Evolutionary conservation across 192 early-diverging fungal species (phyloP).

Genomic region (Spizellomyces sp.): DNA sequence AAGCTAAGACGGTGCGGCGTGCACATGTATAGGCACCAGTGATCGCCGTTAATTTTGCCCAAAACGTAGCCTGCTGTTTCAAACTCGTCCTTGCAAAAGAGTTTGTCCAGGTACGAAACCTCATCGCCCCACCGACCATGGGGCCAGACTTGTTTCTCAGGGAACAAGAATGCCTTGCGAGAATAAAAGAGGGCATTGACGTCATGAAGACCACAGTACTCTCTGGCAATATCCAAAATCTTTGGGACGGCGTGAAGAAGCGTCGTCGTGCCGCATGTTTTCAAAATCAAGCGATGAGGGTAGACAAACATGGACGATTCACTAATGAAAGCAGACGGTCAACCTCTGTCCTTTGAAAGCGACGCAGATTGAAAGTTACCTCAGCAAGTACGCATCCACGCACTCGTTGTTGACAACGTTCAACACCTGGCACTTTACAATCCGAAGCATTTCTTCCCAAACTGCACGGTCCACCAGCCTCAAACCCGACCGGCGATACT

Average conservation of each 20-base stretch:
- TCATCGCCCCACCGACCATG: constrained; percentile 94
- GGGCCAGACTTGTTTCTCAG: constrained; percentile 82
- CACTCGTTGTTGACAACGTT: constrained; percentile 81
- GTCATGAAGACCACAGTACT: constrained; percentile 61
- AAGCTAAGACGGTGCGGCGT: constrained; percentile 59
- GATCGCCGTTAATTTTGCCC: constrained; percentile 91
- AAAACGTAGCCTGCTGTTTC: constrained; percentile 83
- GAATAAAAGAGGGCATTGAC: constrained; percentile 91
- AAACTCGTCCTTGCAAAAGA: constrained; percentile 45
- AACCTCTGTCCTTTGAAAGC: background rate
- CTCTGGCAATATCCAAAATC: constrained; percentile 80
- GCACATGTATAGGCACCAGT: constrained; percentile 94
- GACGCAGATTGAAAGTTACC: constrained; percentile 33
- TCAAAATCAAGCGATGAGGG: constrained; percentile 91
- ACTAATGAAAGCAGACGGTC: constrained; percentile 34
- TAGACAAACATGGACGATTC: constrained; percentile 99
- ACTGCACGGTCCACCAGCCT: constrained; percentile 71
- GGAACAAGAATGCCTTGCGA: constrained; percentile 96
- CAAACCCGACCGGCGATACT: constrained; percentile 58
- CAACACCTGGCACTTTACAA: constrained; percentile 93
- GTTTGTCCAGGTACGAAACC: constrained; percentile 64
- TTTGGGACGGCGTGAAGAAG: constrained; percentile 84
- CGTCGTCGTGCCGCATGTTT: constrained; percentile 98
- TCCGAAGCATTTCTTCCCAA: constrained; percentile 92
- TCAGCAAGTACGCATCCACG: constrained; percentile 90